phyloP scores from a whole-genome alignment of 495 filamentous ascomycete species.

The Neurospora sp. region DNA sequence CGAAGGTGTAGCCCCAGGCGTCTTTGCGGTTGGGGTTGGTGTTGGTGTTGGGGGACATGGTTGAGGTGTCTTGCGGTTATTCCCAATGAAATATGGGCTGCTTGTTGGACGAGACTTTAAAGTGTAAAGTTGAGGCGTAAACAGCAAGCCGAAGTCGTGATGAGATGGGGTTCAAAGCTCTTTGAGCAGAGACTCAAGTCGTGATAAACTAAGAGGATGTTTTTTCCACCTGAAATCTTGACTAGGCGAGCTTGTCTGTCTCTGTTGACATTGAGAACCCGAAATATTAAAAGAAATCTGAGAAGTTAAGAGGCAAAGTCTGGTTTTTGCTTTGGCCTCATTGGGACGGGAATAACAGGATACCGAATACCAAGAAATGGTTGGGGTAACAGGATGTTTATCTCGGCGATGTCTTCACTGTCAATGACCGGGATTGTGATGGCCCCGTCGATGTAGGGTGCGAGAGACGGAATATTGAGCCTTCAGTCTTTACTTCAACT shows the following conservation, averaged over 20 bases:
- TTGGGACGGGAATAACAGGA: not conserved
- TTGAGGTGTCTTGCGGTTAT: not conserved
- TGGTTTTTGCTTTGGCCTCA: not conserved
- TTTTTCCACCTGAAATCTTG: not conserved
- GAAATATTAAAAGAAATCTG: not conserved
- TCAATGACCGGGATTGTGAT: not conserved
- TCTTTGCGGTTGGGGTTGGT: slow-evolving; percentile 13
- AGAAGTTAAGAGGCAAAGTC: not conserved
- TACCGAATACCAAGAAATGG: not conserved
- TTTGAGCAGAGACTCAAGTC: not conserved
- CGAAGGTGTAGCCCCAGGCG: slow-evolving; percentile 60
- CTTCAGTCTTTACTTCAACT: not conserved
- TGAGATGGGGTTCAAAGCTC: not conserved
- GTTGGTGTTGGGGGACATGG: not conserved
- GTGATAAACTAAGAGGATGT: not conserved
- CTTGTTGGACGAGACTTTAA: not conserved
- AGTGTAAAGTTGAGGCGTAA: not conserved
- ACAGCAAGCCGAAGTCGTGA: not conserved
- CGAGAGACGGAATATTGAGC: too few relatives aligned
- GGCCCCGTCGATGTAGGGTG: not conserved
- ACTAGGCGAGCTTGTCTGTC: not conserved
- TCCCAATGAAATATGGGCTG: not conserved
- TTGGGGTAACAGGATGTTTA: not conserved
- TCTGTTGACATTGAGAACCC: not conserved
- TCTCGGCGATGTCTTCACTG: not conserved